Conservation (phyloP, 768 basidiomycete genomes). For the Xerocomus potaroensis region DNA sequence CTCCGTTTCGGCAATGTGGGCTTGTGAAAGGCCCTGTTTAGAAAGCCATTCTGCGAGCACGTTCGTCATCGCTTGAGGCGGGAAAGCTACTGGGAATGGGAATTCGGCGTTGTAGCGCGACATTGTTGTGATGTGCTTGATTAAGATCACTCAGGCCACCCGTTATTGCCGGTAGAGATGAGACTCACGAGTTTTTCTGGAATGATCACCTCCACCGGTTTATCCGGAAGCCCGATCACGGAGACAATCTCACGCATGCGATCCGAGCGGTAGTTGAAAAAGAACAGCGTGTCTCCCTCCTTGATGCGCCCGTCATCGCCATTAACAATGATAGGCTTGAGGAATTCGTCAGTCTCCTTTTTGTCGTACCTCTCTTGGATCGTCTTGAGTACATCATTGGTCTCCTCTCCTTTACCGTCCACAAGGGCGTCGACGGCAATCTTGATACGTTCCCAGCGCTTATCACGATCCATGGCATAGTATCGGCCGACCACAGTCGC, state of each 20-base stretch:
- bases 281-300: conserved; percentile 86
- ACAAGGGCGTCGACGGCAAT: conserved; percentile 84
- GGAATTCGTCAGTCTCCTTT: conserved; percentile 90
- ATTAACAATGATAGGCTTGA: conserved; percentile 90
- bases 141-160: background rate
- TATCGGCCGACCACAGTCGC: conserved; percentile 87
- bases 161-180: no score
- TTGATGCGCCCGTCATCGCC: conserved; percentile 77
- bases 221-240: conserved; percentile 77
- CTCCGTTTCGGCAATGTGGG: conserved; percentile 95
- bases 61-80: conserved; percentile 91
- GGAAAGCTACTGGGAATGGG: conserved; percentile 87
- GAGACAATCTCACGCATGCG: conserved; percentile 89
- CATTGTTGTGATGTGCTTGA: conserved; percentile 86
- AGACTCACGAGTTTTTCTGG: conserved; percentile 72
- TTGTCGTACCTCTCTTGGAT: conserved; percentile 75
- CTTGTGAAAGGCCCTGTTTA: conserved; percentile 75
- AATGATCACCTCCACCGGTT: conserved; percentile 77
- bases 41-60: conserved; percentile 91
- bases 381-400: conserved; percentile 53
- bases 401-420: conserved; percentile 59
- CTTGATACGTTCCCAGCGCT: conserved; percentile 94
- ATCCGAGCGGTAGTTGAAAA: conserved; percentile 97
- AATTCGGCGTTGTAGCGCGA: conserved; percentile 89
- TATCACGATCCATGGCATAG: conserved; percentile 97